phyloP scores from a whole-genome alignment of 2,329 filamentous ascomycete genomes.

The Sporothrix euskadiensis region DNA sequence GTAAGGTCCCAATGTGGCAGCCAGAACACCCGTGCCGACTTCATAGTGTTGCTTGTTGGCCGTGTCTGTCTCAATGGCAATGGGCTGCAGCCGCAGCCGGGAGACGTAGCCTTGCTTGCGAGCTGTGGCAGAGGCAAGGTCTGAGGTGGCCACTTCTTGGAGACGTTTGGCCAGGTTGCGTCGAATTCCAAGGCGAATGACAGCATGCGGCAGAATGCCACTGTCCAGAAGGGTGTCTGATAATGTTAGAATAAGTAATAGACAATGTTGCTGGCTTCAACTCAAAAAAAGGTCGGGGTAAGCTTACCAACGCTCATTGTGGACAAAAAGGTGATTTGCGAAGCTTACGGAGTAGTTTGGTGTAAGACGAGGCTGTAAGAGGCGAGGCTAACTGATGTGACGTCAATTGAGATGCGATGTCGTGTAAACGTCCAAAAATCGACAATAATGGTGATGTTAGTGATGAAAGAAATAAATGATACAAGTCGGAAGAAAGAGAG shows the following conservation, averaged over 20 bases:
- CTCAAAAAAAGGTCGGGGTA: not conserved
- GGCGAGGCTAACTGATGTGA: not conserved
- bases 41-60: slow-evolving; percentile 74
- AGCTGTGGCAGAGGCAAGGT: slow-evolving; percentile 42
- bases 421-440: not conserved
- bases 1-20: slow-evolving; percentile 61
- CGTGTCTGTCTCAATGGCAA: slow-evolving; percentile 65
- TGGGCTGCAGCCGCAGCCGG: slow-evolving; percentile 59
- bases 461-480: not conserved
- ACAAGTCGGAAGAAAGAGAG: not conserved
- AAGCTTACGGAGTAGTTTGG: no score
- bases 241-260: not conserved
- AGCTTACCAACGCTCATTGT: slow-evolving; percentile 32
- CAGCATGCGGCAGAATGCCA: slow-evolving; percentile 62
- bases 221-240: slow-evolving; percentile 61
- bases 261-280: no score
- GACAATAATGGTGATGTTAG: not conserved
- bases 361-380: slow-evolving; percentile 9
- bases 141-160: slow-evolving; percentile 48
- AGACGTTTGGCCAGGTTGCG: slow-evolving; percentile 65
- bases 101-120: slow-evolving; percentile 61
- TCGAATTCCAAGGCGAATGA: slow-evolving; percentile 66
- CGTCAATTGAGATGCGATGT: not conserved
- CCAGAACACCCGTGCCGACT: slow-evolving; percentile 65
- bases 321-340: no score